Base-by-base conservation (phyloP, 306 rosid species). In the Quercus parvula region DNA sequence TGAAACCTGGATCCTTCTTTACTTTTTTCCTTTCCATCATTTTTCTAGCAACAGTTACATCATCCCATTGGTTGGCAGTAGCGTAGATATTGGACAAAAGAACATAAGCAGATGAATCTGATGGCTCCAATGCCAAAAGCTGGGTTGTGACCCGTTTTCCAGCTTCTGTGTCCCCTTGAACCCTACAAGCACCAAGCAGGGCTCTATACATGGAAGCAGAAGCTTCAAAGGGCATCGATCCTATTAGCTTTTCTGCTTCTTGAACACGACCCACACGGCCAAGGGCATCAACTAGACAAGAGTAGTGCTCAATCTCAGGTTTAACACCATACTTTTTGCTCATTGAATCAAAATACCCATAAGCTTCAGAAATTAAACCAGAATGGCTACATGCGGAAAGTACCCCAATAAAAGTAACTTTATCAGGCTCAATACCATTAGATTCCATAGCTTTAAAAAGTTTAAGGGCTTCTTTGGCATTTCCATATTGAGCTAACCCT, bases 401-500 rank as follows among this genome's bases (percentile, higher is more conserved):
- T 55, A 91, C 90, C 27, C 97, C 98, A 25, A 89, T 74, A 73
- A 91, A 91, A 64, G 97, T 90, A 73, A 92, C 96, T 84, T 79
- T 81, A 78, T 94, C 95, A 46, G 97, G 97, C 66, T 33, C 58
- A 28, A 82, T 79, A 67, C 85, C 84, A 66, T 72, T 84, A 72
- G 75, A 79, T 79, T 84, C 84, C 98, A 92, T 92, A 25, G 70
- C 79, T 66, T 73, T 46, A 83, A 92, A 94, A 64, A 94, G 88
- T 56, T 73, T 22, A 22, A 89, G 92, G 49, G 94, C 97, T 84
- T 89, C 94, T 73, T 86, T 81, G 5, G 89, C 97, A 71, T 89
- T 81, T 55, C 98, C 98, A 5, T 94, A 91, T 75, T 90, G 97
- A 73, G 96, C 94, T 81, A 94, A 88, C 74, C 98, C 97, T 24